Evolutionary conservation across 208 protist genomes (phyloP).

Genomic region (Phytomonas serpens): DNA sequence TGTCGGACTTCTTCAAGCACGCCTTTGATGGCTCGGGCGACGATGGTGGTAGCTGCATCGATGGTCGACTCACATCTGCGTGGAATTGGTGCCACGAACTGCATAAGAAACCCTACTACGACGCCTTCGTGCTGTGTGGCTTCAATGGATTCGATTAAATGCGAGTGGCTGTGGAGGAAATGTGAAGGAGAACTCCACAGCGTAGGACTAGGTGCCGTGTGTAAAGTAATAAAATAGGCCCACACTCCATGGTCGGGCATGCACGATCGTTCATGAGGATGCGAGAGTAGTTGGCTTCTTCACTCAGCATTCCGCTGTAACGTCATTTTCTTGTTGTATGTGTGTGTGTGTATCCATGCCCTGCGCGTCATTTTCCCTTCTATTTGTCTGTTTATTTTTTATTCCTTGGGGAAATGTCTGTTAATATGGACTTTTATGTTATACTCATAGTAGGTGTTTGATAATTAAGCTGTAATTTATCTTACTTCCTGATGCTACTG

Average conservation of each 20-base stretch:
- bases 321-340: too few relatives aligned
- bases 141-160: slow-evolving; percentile 94
- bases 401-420: too few relatives aligned
- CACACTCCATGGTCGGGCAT: not conserved
- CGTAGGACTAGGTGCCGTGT: too few relatives aligned
- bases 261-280: not conserved
- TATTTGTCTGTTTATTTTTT: too few relatives aligned
- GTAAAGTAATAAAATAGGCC: too few relatives aligned
- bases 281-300: not conserved
- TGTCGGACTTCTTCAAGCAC: slow-evolving; percentile 94
- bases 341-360: slow-evolving; percentile 2
- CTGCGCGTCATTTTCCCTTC: not conserved
- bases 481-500: too few relatives aligned
- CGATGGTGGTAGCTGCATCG: slow-evolving; percentile 94
- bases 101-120: slow-evolving; percentile 95
- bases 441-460: too few relatives aligned
- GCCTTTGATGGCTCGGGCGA: slow-evolving; percentile 92
- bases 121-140: slow-evolving; percentile 93
- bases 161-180: not conserved
- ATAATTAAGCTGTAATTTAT: too few relatives aligned
- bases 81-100: slow-evolving; percentile 97
- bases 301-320: too few relatives aligned
- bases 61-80: slow-evolving; percentile 95
- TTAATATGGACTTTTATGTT: too few relatives aligned
- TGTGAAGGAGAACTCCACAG: not conserved